Percentiles rank a stretch among this genome's conserved stretches.
Conservation (phyloP, 352 stramenopile species). For the Phytophthora hybrid region DNA sequence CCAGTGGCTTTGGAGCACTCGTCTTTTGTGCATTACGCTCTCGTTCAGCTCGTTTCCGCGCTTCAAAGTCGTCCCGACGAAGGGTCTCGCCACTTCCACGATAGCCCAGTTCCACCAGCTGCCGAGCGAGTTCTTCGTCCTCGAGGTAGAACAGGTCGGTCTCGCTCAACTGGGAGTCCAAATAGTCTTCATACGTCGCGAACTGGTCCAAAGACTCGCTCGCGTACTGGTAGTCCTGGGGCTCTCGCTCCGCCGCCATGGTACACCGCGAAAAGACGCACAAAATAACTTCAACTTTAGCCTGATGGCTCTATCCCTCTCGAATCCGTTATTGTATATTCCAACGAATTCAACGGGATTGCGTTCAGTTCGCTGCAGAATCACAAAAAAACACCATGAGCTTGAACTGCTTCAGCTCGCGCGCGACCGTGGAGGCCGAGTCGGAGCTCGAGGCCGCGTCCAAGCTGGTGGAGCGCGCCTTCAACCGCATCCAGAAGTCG, state of each 20-base stretch:
- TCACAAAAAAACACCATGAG: slow-evolving; percentile 44
- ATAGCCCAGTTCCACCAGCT: slow-evolving; percentile 95
- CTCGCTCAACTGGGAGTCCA: slow-evolving; percentile 93
- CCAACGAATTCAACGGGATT: slow-evolving; percentile 13
- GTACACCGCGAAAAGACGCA: slow-evolving; percentile 22
- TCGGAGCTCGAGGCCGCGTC: slow-evolving; percentile 76
- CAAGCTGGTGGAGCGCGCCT: slow-evolving; percentile 67
- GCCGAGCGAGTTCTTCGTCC: slow-evolving; percentile 92
- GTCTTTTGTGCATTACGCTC: slow-evolving; percentile 92
- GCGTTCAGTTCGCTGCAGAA: slow-evolving; percentile 12
- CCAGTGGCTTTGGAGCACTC: slow-evolving; percentile 88
- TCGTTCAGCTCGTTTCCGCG: slow-evolving; percentile 86
- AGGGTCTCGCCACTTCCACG: slow-evolving; percentile 93
- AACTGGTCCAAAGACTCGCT: slow-evolving; percentile 92
- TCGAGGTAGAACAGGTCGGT: slow-evolving; percentile 96
- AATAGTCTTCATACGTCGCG: slow-evolving; percentile 95
- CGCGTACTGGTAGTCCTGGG: slow-evolving; percentile 72
- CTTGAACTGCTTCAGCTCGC: slow-evolving; percentile 76
- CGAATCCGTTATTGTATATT: slow-evolving; percentile 28
- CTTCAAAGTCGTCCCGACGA: slow-evolving; percentile 93
- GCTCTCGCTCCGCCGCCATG: slow-evolving; percentile 64
- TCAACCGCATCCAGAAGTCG: slow-evolving; percentile 65
- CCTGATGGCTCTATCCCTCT: slow-evolving; percentile 5
- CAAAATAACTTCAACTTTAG: slow-evolving; percentile 37
- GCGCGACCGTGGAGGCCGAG: slow-evolving; percentile 58